Evolutionary conservation across 2,329 filamentous ascomycete genomes (phyloP), one percentile per base, ranked within the genome.

Genomic region (Emericellopsis atlantica): DNA sequence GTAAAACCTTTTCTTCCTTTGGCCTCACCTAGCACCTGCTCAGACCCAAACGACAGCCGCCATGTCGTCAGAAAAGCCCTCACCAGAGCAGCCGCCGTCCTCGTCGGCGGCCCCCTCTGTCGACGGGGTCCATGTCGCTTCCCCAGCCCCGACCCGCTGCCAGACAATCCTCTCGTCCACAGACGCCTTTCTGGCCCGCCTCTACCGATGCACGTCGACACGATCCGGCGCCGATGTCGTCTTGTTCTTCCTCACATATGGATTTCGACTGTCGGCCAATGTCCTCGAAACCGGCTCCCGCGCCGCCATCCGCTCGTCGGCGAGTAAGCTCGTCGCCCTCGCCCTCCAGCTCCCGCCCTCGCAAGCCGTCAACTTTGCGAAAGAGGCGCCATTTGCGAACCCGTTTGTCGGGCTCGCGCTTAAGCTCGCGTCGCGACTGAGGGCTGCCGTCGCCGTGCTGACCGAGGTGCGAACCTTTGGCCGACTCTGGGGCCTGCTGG

Each of bases 401-500:
- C 58, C 59, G 35, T 50, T 59, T 23, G 64, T 69, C 12, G 60
- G 67, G 9, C 44, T 61, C 12, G 66, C 70, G 2, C 67, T 76
- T 8, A 58, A 64, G 35, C 59, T 76, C 32, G 67, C 74, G 14
- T 57, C 54, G 36, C 61, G 72, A 51, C 64, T 86, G 54, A 71
- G 66, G 60, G 70, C 64, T 12, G 68, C 94, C 12, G 76, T 79
- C 15, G 69, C 61, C 29, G 65, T 90, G 40, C 68, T 92, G 37
- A 71, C 70, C 49, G 84, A 92, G 54, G 75, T 79, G 45, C 70
- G 84, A 45, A 81, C 79, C 44, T 85, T 89, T 55, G 64, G 75
- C 46, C 74, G 88, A 1, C 69, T 95, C 24, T 94, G 85, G 81
- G 81, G 78, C 1, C 56, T 89, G 51, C 52, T 95, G 54, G 79